Conservation (phyloP, 192 early-diverging fungal genomes). For the Coemansia sp. region DNA sequence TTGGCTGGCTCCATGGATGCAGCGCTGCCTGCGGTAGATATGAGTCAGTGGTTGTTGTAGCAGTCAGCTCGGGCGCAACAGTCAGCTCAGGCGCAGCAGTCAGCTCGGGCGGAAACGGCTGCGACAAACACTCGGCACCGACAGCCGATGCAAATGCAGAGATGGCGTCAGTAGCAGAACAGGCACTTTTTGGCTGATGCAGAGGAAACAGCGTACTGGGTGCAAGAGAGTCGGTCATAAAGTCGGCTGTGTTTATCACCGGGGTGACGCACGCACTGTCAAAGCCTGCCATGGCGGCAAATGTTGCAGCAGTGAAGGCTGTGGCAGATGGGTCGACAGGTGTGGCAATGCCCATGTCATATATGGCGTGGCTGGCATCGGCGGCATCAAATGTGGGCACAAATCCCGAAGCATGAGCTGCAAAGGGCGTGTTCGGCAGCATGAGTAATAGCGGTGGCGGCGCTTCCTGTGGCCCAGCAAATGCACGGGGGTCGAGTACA, state of each 20-base stretch:
- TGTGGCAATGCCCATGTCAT: conserved; percentile 6
- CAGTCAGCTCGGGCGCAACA: conserved; percentile 10
- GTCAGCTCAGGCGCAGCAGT: not conserved
- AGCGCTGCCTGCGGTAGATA: not conserved
- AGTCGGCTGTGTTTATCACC: not conserved
- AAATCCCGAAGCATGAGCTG: conserved; percentile 1
- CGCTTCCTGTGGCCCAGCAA: not conserved
- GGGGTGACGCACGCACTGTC: conserved; percentile 11
- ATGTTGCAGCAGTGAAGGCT: conserved; percentile 30
- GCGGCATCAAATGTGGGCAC: not conserved
- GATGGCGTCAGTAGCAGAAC: conserved; percentile 2
- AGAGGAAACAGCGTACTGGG: not conserved
- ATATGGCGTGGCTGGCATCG: not conserved
- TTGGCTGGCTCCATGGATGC: conserved; percentile 6
- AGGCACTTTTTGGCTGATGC: not conserved
- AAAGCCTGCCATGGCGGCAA: conserved; percentile 26
- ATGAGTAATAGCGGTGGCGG: not conserved
- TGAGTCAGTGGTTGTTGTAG: not conserved
- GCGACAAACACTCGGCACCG: not conserved
- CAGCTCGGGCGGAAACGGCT: not conserved
- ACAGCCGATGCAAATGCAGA: conserved; percentile 18
- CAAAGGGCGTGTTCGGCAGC: not conserved
- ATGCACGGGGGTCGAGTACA: not conserved
- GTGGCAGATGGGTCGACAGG: conserved; percentile 7
- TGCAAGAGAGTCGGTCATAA: conserved; percentile 1